Conservation (phyloP, 305 asterid species). For the Petunia hybrid region DNA sequence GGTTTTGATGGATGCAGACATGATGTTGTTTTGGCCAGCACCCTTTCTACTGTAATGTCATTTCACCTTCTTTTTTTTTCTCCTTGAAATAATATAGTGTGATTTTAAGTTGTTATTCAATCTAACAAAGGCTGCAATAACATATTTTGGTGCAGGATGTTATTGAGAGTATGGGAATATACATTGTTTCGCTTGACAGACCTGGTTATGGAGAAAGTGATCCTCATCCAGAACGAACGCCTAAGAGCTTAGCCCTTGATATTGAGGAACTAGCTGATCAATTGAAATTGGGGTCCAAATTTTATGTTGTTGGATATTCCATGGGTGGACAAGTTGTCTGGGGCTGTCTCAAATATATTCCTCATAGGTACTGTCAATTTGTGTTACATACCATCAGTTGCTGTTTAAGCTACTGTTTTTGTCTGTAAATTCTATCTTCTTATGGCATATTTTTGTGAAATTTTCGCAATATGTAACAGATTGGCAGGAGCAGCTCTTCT, state of each 20-base stretch:
- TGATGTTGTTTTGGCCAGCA: no score
- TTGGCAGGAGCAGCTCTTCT: slow-evolving; percentile 57
- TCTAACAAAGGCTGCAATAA: not conserved
- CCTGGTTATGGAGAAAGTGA: slow-evolving; percentile 93
- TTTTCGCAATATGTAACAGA: slow-evolving; percentile 30
- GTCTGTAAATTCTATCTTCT: no score
- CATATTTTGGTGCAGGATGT: slow-evolving; percentile 49
- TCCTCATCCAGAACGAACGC: slow-evolving; percentile 61
- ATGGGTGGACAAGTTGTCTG: slow-evolving; percentile 86
- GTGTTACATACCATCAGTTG: not conserved
- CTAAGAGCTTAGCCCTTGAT: slow-evolving; percentile 59
- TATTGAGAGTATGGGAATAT: slow-evolving; percentile 59
- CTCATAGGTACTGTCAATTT: slow-evolving; percentile 66
- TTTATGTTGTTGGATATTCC: slow-evolving; percentile 67
- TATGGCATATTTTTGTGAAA: no score
- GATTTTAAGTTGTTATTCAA: not conserved
- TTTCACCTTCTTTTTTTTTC: not conserved
- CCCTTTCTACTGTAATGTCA: no score
- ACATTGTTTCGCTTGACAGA: slow-evolving; percentile 73
- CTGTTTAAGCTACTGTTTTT: no score
- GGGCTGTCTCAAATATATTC: slow-evolving; percentile 85
- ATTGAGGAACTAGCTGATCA: slow-evolving; percentile 82
- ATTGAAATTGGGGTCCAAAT: slow-evolving; percentile 70
- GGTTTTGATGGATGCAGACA: no score
- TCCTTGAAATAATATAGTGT: no score